Base-by-base conservation (phyloP, 1,284 basidiomycete genomes). In the Hortiboletus rubellus region DNA sequence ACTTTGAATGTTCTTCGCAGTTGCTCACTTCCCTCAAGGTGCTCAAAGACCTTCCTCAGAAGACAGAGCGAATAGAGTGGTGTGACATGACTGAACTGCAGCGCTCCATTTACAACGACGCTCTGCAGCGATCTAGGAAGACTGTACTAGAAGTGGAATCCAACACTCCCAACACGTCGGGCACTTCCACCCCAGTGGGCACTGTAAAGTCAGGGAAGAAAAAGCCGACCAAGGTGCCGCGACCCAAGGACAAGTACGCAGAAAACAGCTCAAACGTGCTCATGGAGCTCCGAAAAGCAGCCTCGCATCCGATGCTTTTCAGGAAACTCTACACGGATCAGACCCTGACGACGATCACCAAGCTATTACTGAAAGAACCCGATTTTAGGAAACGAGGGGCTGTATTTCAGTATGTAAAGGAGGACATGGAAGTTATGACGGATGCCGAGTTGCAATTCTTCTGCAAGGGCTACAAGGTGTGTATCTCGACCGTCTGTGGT, bases 221-320 rank as follows among this genome's bases (percentile, higher is more conserved):
- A 68, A 85, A 84, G 58, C 47, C 64, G 11, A 76, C 76, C 47
- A 72, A 77, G 18, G 76, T 67, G 47, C 66, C 75, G 34, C 79
- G 80, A 48, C 70, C 77, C 22, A 89, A 86, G 72, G 84, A 85
- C 62, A 79, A 85, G 65, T 89, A 89, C 62, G 74, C 84, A 9
- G 92, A 92, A 74, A 91, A 89, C 67, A 89, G 86, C 59, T 83
- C 90, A 3, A 94, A 98, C 72, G 94, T 98, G 45, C 79, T 98
- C 46, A 98, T 98, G 95, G 94, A 96, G 68, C 80, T 98, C 34
- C 85, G 94, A 43, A 98, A 99, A 75, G 96, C 96, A 3, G 91
- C 96, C 0, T 91, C 89, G 46, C 97, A 99, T 74, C 96, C 97
- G 5, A 89, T 99, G 85, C 80, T 99, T 5, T 98, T 99, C 79